These are phyloP conservation scores for Salinomyces thailandicus DNA, from an alignment of 2,329 filamentous ascomycete genomes.

Conservation along the genomic window DNA sequence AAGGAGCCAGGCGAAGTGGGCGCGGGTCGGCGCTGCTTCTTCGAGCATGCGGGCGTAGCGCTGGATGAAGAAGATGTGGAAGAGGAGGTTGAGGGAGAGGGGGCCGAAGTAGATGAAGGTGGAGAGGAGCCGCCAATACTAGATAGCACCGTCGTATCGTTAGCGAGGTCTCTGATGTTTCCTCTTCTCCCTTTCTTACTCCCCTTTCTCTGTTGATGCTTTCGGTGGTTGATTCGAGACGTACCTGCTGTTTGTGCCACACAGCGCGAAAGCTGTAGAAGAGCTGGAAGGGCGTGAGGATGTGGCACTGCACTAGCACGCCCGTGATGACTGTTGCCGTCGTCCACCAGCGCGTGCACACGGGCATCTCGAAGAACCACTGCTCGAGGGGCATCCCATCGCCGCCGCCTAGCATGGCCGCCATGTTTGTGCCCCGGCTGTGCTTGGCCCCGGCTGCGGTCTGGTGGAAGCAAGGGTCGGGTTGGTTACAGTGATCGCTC, in stretches of 20 bases:
- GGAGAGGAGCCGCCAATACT: constrained; percentile 96
- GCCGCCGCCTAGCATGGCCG: constrained; percentile 34
- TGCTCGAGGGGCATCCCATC: constrained; percentile 68
- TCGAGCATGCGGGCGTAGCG: constrained; percentile 91
- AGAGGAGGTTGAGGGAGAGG: constrained; percentile 83
- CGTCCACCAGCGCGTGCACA: constrained; percentile 95
- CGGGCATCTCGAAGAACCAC: constrained; percentile 98
- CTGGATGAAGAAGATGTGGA: constrained; percentile 97
- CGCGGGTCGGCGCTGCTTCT: constrained; percentile 85
- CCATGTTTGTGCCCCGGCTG: constrained; percentile 28
- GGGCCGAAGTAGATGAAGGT: constrained; percentile 98
- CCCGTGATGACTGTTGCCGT: constrained; percentile 82
- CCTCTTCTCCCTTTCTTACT: constrained; percentile 1
- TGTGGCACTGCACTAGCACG: constrained; percentile 81
- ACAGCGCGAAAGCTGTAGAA: constrained; percentile 95
- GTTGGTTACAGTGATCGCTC: too few species aligned
- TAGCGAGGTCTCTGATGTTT: background rate
- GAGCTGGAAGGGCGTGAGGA: constrained; percentile 85
- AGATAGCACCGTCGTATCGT: constrained; percentile 3
- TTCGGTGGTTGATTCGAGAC: constrained; percentile 15
- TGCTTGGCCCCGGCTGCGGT: background rate
- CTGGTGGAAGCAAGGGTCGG: background rate
- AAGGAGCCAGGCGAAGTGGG: constrained; percentile 90
- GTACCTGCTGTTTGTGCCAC: constrained; percentile 81
- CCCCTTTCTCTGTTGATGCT: background rate